Base-by-base conservation (phyloP, 1,139 yeast genomes). In the Hanseniaspora uvarum region DNA sequence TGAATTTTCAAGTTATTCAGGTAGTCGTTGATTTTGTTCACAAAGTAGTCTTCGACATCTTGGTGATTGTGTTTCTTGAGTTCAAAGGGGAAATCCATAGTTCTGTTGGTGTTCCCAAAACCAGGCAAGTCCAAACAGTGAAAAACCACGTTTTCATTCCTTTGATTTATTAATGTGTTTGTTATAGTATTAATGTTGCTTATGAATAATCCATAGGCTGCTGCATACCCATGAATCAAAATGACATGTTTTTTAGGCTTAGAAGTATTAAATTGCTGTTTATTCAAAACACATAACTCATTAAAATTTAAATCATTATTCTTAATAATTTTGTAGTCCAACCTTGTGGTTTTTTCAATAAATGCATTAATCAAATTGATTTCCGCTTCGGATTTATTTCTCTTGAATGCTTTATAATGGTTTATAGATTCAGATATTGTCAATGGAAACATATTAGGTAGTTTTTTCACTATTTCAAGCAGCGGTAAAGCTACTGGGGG, bases 91-190 rank as follows among this genome's bases (percentile, higher is more conserved):
- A 79, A 80, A 5, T 38, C 40, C 10, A 70, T 68, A 0, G 86
- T 83, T 57, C 92, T 68, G 0, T 86, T 76, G 1, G 87, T 81
- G 60, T 83, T 81, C 0, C 92, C 92, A 63, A 81, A 83, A 0
- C 92, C 94, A n/a, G 83, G 72, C 34, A 83, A 66, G 62, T 84
- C 92, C 16, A 84, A 74, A 0, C 87, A 80, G 67, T 83, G 92
- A 33, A 84, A 72, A 4, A 28, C 44, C 3, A 47, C 44, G 11
- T 47, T 45, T 56, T 80, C 72, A 86, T 87, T 82, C 53, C 70
- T 68, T 4, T 70, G 62, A 34, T 66, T 60, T 12, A 61, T 30
- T 24, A 65, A 49, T 38, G 59, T 44, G 3, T 59, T 51, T 8
- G 72, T 61, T 12, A 80, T 60, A 1, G 63, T 69, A 52, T 77